Percentiles rank a stretch among this genome's conserved stretches.
Evolutionary conservation across 2,329 filamentous ascomycete genomes (phyloP).

Genomic region (Neurospora crassa): DNA sequence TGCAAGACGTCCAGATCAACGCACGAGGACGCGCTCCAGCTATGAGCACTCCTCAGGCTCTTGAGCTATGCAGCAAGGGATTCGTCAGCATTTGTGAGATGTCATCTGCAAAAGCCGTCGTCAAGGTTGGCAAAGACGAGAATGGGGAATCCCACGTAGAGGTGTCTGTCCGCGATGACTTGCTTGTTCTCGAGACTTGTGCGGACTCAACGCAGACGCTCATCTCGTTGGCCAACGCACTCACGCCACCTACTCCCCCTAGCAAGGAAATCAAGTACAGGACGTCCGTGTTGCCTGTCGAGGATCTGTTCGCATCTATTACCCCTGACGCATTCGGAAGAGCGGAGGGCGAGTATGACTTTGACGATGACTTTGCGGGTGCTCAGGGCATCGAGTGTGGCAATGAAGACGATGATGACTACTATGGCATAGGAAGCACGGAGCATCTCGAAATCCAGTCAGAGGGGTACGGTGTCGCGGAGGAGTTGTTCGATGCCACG

Average conservation of each 20-base stretch:
- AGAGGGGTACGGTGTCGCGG: conserved; percentile 36
- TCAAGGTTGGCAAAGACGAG: conserved; percentile 49
- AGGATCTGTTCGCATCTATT: conserved; percentile 85
- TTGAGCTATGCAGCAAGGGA: conserved; percentile 53
- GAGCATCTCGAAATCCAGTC: conserved; percentile 32
- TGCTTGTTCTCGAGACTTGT: conserved; percentile 87
- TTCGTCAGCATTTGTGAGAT: conserved; percentile 84
- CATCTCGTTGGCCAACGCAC: conserved; percentile 65
- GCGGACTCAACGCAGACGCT: conserved; percentile 95
- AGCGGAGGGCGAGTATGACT: conserved; percentile 51
- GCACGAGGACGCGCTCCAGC: conserved; percentile 24
- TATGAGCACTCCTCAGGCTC: conserved; percentile 36
- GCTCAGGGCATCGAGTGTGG: conserved; percentile 30
- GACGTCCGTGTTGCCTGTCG: conserved; percentile 74
- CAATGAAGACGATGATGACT: conserved; percentile 18
- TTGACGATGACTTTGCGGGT: conserved; percentile 52
- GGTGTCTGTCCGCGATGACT: conserved; percentile 72
- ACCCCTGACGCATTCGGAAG: conserved; percentile 71
- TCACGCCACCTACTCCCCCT: conserved; percentile 75
- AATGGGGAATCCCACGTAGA: conserved; percentile 60
- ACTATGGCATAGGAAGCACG: conserved; percentile 16
- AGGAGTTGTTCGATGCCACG: conserved; percentile 38
- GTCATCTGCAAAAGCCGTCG: conserved; percentile 63
- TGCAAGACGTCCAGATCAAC: conserved; percentile 24
- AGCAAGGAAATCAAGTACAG: conserved; percentile 78